phyloP scores from a whole-genome alignment of 2,329 filamentous ascomycete species.

The Teratosphaeria pseudoeucalypti region DNA sequence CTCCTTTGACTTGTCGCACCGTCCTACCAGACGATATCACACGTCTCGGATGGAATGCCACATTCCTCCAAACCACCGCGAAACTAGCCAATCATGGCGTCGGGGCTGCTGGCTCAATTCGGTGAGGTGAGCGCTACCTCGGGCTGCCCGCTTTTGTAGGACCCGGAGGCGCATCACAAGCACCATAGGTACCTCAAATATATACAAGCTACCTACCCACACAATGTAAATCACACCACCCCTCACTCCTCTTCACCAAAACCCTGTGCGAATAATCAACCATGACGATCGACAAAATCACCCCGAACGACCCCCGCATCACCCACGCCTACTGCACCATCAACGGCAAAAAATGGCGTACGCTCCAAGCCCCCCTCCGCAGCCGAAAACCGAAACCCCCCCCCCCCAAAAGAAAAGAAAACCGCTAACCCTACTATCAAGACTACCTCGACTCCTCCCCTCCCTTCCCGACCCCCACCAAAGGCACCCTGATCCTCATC shows the following conservation, averaged over 20 bases:
- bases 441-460: slow-evolving; percentile 37
- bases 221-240: neutral
- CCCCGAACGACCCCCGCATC: slow-evolving; percentile 12
- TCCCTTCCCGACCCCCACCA: slow-evolving; percentile 21
- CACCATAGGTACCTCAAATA: neutral
- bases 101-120: neutral
- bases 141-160: neutral
- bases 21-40: neutral
- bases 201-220: neutral
- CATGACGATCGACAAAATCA: slow-evolving; percentile 17
- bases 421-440: neutral
- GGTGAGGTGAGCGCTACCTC: neutral
- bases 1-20: no score
- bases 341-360: slow-evolving; percentile 60
- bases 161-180: neutral
- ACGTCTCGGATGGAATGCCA: neutral
- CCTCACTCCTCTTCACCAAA: neutral
- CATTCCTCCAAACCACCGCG: neutral
- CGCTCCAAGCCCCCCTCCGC: neutral
- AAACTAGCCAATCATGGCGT: neutral
- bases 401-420: no score
- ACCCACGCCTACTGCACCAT: slow-evolving; percentile 48
- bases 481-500: slow-evolving; percentile 46
- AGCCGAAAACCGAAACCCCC: no score
- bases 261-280: neutral